Evolutionary conservation across 2,329 filamentous ascomycete genomes (phyloP), one percentile per base, ranked within the genome.

Genomic region (Hymenoscyphus salicellus): DNA sequence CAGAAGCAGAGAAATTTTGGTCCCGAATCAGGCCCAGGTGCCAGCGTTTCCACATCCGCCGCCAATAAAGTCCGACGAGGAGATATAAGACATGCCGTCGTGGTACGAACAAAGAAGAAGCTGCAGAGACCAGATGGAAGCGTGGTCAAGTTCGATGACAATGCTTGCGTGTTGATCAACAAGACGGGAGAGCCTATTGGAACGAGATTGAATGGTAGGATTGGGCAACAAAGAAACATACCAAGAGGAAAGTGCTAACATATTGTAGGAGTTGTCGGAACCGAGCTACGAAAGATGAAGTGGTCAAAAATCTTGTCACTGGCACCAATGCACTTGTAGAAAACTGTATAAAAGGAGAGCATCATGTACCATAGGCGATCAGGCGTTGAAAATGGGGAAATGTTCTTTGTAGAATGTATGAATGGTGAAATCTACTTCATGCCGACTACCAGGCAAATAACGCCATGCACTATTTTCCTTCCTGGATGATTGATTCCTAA

Each of bases 271-370:
- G 87, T 98, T 55, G 95, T 99, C 55, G 95, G 93, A 65, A 85
- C 88, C 33, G 95, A 99, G 82, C 79, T 99, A 78, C 88, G 91
- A 77, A 87, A 91, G 76, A 95, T 91, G 84, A 90, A 96, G 81
- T 99, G 95, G 95, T 96, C 93, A 74, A 99, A 98, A 86, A 98
- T 99, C 74, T 79, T 99, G 76, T 96, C 92, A 72, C 86, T 99
- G 84, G 95, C 95, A 62, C 94, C 95, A 57, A 88, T 90, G 85
- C 87, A 91, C 79, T 79, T 91, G 77, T 91, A 84, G 65, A 69
- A 63, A 64, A 67, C 58, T 68, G 69, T 67, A 70, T 26, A 38
- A 63, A 57, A 56, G 36, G 55, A 38, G 52, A 46, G 56, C 30
- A 67, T 49, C n/a, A 76, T 76, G 68, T 76, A 76, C 64, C 66